Conservation (phyloP, 129 eudicot genomes). For the Solidago caesia region DNA sequence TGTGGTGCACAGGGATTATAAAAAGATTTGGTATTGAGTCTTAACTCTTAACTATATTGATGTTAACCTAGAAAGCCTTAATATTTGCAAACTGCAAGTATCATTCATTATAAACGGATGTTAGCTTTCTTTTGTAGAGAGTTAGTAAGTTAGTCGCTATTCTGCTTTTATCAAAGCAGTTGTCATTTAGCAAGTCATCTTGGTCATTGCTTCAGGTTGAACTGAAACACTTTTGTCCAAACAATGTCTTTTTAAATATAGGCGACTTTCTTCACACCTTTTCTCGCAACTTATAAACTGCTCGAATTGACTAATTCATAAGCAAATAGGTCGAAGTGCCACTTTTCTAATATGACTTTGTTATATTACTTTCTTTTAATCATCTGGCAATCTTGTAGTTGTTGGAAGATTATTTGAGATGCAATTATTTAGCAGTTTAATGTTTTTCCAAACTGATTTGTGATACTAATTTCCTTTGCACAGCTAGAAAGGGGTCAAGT, state of each 20-base stretch:
- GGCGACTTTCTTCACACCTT: too few species aligned
- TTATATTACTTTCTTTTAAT: too few species aligned
- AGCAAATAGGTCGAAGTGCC: too few species aligned
- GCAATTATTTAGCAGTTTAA: too few species aligned
- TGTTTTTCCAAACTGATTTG: not conserved
- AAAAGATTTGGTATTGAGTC: not conserved
- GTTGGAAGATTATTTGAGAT: too few species aligned
- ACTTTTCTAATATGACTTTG: too few species aligned
- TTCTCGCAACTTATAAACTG: too few species aligned
- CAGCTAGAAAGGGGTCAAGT: conserved; percentile 92
- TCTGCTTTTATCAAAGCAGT: not conserved
- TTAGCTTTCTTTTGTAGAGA: not conserved
- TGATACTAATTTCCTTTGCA: conserved; percentile 21
- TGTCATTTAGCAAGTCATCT: not conserved
- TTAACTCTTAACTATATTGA: not conserved
- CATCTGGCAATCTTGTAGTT: too few species aligned
- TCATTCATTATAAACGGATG: not conserved
- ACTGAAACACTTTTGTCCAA: not conserved
- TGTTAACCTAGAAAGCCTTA: not conserved
- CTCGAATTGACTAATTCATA: too few species aligned
- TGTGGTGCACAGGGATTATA: not conserved
- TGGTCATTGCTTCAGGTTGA: not conserved
- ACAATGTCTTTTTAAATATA: not conserved
- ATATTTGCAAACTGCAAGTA: not conserved
- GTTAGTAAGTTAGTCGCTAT: not conserved